A percentile compares a stretch with the other conserved stretches of the same genome.
Evolutionary conservation across 768 basidiomycete genomes (phyloP).

Genomic region (Tephrocybe sp.): DNA sequence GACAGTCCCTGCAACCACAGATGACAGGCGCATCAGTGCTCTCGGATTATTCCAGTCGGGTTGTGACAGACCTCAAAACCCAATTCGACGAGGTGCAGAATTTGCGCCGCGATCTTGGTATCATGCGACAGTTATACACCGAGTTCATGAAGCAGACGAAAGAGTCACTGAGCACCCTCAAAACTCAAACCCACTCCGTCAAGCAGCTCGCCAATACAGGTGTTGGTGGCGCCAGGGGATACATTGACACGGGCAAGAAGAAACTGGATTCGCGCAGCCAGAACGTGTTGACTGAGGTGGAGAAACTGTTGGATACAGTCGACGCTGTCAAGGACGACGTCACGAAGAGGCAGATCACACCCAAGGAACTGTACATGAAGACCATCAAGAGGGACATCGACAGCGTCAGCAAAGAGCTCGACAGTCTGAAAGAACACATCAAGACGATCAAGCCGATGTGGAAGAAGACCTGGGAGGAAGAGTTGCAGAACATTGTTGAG

Average conservation of each 20-base stretch:
- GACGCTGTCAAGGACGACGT: slow-evolving; percentile 92
- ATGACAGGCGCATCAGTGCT: slow-evolving; percentile 73
- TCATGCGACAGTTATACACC: slow-evolving; percentile 92
- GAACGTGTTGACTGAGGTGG: slow-evolving; percentile 87
- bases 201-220: slow-evolving; percentile 81
- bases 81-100: slow-evolving; percentile 97
- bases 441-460: slow-evolving; percentile 92
- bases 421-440: slow-evolving; percentile 81
- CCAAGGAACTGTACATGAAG: slow-evolving; percentile 72
- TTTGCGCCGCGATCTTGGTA: slow-evolving; percentile 87
- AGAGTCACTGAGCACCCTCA: slow-evolving; percentile 73
- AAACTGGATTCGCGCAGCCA: slow-evolving; percentile 90
- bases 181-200: slow-evolving; percentile 84
- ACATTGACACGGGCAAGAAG: slow-evolving; percentile 89
- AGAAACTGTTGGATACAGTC: slow-evolving; percentile 89
- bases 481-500: slow-evolving; percentile 94
- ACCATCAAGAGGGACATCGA: slow-evolving; percentile 72
- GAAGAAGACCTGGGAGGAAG: slow-evolving; percentile 99
- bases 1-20: slow-evolving; percentile 68
- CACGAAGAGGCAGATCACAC: slow-evolving; percentile 82
- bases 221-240: slow-evolving; percentile 83
- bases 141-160: slow-evolving; percentile 94
- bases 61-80: slow-evolving; percentile 81
- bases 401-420: slow-evolving; percentile 64
- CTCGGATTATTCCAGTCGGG: slow-evolving; percentile 71